Evolutionary conservation across 768 basidiomycete genomes (phyloP).

Genomic region (Terana coerulea): DNA sequence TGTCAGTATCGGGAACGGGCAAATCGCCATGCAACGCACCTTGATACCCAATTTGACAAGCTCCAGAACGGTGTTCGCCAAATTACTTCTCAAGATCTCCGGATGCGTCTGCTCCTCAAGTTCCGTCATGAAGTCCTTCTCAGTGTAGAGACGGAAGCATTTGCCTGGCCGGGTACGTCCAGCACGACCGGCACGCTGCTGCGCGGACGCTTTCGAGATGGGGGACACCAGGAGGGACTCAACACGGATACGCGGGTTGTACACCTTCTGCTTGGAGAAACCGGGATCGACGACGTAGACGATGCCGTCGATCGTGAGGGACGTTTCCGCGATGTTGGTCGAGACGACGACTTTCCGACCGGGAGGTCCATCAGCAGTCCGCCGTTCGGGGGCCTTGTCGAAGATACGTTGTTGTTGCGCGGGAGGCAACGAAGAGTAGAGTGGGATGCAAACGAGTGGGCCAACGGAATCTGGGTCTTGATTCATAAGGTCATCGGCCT

Average conservation of each 20-base stretch:
- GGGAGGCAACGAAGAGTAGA: constrained; percentile 94
- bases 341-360: constrained; percentile 94
- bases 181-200: constrained; percentile 94
- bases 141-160: constrained; percentile 95
- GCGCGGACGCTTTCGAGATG: constrained; percentile 95
- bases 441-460: constrained; percentile 84
- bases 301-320: constrained; percentile 96
- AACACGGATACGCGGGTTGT: constrained; percentile 95
- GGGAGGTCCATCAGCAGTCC: constrained; percentile 62
- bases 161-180: constrained; percentile 96
- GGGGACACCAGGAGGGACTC: constrained; percentile 91
- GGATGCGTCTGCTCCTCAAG: constrained; percentile 97
- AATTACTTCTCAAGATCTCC: constrained; percentile 90
- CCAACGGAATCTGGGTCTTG: constrained; percentile 75
- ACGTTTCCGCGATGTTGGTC: constrained; percentile 98
- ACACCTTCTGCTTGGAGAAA: constrained; percentile 97
- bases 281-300: constrained; percentile 99
- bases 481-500: constrained; percentile 80
- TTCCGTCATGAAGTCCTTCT: constrained; percentile 94
- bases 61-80: constrained; percentile 92
- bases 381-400: constrained; percentile 73
- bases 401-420: constrained; percentile 97
- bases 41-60: constrained; percentile 92
- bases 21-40: constrained; percentile 31
- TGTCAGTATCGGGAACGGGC: background rate